Base-by-base conservation (phyloP, 2,329 filamentous ascomycete genomes). In the Penicillium polonicum region DNA sequence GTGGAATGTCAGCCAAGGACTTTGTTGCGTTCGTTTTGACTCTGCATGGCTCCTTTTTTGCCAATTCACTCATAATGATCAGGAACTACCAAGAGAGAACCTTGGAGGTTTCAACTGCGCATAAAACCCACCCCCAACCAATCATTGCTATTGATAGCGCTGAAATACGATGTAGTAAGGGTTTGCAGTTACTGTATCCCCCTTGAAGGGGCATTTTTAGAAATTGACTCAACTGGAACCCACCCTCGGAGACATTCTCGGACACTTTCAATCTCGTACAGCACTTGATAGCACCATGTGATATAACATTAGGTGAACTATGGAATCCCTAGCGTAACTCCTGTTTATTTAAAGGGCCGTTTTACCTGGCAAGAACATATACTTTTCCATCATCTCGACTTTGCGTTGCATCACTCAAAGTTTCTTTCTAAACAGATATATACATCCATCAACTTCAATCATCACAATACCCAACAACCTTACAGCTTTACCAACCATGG, bases 241-340 rank as follows among this genome's bases (percentile, higher is more conserved):
- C 43, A 39, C 29, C 44, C 49, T 6, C 60, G 64, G 63, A 66
- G 63, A 66, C 63, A 60, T 65, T 61, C 6, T 65, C 63, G 63
- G 61, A 60, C 27, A 64, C 58, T 64, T 66, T 63, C 53, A 27
- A 42, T 17, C 3, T 10, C 23, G 7, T 29, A 9, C 43, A 17
- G 15, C 27, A 10, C n/a, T 31, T 36, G 23, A 33, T 15, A 25
- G 17, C 10, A 25, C 19, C 36, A 21, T 35, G 12, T 35, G 13
- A 35, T 35, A 35, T 33, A 33, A 33, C 31, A 33, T 7, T 15
- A 17, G 15, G 6, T 15, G 15, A 6, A 12, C n/a, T 3, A 19
- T 21, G 15, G 8, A 1, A 19, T 12, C n/a, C 29, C n/a, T 2
- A 48, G 21, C 10, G 10, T 2, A 29, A 15, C 27, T 10, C 8